Evolutionary conservation across 75 land plant genomes (phyloP).

Genomic region (Cunninghamia lanceolata): DNA sequence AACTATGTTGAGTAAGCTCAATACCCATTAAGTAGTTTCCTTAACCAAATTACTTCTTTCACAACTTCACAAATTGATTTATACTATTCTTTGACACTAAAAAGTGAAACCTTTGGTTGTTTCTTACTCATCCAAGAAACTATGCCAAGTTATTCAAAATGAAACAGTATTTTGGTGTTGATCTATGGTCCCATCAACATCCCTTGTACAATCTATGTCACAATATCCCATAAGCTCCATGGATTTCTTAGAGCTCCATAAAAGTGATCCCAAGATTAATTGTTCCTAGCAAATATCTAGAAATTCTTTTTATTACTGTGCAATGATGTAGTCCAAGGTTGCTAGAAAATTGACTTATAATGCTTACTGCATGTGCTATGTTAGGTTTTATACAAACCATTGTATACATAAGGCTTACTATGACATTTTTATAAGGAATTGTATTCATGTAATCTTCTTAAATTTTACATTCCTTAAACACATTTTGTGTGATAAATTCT

Average conservation of each 20-base stretch:
- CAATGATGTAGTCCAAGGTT: not conserved
- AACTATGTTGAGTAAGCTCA: not conserved
- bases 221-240: not conserved
- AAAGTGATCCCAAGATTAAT: not conserved
- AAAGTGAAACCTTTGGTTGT: not conserved
- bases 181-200: too few species aligned
- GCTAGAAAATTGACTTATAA: not conserved
- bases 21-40: not conserved
- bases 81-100: not conserved
- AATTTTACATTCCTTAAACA: too few species aligned
- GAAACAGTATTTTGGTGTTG: not conserved
- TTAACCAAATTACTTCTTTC: not conserved
- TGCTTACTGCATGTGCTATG: not conserved
- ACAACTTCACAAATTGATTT: not conserved
- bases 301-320: not conserved
- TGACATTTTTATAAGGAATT: not conserved
- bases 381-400: not conserved
- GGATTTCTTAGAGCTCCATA: not conserved
- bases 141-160: not conserved
- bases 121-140: not conserved
- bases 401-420: not conserved
- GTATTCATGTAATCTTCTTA: not conserved
- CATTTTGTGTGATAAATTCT: not conserved
- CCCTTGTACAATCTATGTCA: too few species aligned
- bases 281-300: not conserved